These are phyloP conservation scores for Geranium incanum DNA, from an alignment of 441 rosid species.

Conservation along the genomic window DNA sequence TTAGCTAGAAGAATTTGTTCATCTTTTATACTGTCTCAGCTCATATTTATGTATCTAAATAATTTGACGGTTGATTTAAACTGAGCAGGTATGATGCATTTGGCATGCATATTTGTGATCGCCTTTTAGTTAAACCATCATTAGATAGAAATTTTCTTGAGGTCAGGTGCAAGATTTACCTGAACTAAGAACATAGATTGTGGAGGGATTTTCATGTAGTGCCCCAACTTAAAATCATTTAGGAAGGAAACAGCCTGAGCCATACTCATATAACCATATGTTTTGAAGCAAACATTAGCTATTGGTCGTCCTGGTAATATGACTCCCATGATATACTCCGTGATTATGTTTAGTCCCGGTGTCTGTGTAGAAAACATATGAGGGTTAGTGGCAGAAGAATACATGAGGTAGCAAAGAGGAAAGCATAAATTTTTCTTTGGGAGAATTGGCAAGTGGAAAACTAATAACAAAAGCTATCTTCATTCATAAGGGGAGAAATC, in stretches of 20 bases:
- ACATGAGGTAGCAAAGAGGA: background rate
- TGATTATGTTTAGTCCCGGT: constrained; percentile 74
- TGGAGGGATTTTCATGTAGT: constrained; percentile 94
- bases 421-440: background rate
- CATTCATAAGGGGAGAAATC: background rate
- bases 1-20: background rate
- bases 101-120: background rate
- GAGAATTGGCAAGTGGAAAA: background rate
- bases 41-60: background rate
- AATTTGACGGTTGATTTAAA: background rate
- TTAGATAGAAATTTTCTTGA: background rate
- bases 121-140: background rate
- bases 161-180: constrained; percentile 23
- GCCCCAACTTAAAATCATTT: constrained; percentile 79
- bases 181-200: constrained; percentile 84
- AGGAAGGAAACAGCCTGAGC: constrained; percentile 78
- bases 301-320: constrained; percentile 78
- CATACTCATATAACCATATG: constrained; percentile 77
- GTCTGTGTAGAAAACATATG: constrained; percentile 32
- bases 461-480: background rate
- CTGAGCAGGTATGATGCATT: background rate
- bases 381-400: background rate
- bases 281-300: constrained; percentile 84
- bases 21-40: background rate
- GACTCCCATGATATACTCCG: constrained; percentile 77